These are phyloP conservation scores for Vaccinium macrocarpon DNA, from an alignment of 148 eudicot genomes.

Conservation along the genomic window DNA sequence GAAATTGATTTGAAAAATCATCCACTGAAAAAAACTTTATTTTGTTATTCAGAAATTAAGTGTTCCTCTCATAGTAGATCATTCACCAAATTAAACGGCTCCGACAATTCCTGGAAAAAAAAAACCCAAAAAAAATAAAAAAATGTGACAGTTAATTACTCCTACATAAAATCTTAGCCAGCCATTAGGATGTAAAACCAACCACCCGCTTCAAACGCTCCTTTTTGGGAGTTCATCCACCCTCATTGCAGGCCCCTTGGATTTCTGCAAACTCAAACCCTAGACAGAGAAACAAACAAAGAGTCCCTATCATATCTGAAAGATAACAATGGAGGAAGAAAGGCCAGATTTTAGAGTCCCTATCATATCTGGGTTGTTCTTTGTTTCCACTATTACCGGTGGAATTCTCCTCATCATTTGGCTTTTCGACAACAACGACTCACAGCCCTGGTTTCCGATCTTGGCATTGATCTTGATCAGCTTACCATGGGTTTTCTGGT, in stretches of 20 bases:
- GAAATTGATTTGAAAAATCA: too few species aligned
- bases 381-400: slow-evolving; percentile 23
- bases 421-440: slow-evolving; percentile 4
- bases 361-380: slow-evolving; percentile 25
- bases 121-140: too few species aligned
- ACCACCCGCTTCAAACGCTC: slow-evolving; percentile 7
- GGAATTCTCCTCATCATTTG: slow-evolving; percentile 28
- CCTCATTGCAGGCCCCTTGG: not conserved
- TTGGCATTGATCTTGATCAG: slow-evolving; percentile 27
- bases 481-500: slow-evolving; percentile 38
- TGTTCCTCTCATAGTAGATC: too few species aligned
- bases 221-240: slow-evolving; percentile 1
- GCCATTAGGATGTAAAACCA: not conserved
- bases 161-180: not conserved
- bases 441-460: slow-evolving; percentile 30
- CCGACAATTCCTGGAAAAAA: too few species aligned
- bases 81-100: too few species aligned
- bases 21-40: too few species aligned
- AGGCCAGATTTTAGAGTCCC: slow-evolving; percentile 32
- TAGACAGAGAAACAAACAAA: not conserved
- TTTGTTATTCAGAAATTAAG: too few species aligned
- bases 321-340: slow-evolving; percentile 26
- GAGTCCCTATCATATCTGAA: slow-evolving; percentile 27
- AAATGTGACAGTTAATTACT: too few species aligned
- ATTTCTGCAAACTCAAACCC: slow-evolving; percentile 12